Base-by-base conservation (phyloP, 371 early-diverging fungal species). In the Mucor sp. region DNA sequence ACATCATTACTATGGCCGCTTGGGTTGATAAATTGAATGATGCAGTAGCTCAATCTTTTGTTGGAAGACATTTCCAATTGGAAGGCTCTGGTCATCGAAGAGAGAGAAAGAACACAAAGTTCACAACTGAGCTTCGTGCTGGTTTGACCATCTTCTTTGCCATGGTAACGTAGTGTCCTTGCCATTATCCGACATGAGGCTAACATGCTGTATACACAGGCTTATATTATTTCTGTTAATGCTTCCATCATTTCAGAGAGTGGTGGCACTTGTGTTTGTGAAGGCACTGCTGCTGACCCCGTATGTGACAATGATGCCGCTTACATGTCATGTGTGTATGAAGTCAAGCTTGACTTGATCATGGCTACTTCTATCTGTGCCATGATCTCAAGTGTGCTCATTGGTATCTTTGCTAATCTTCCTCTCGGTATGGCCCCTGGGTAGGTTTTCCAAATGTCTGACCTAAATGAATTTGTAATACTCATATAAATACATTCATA, bases 381-480 rank as follows among this genome's bases (percentile, higher is more conserved):
- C 15, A 83, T 85, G 74, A 83, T 92, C 55, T 84, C 91, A 0
- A 86, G 84, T 62, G 69, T 91, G 6, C 71, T 89, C 41, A 88
- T 94, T 82, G 93, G 92, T 41, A 61, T 85, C 23, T 75, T 89
- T 65, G 89, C 93, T 23, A 93, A 94, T 66, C 80, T 92, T 64
- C 94, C 94, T 14, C 72, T 93, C 61, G 91, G 89, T 53, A 76
- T 94, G 67, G 92, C 93, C 0, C 92, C 93, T 33, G 92, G 91
- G 69, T 69, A 61, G 61, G 56, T 23, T 41, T 7, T 43, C n/a
- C n/a, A n/a, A n/a, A n/a, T 30, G 2, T 30, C 37, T 48, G 58
- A 5, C 15, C 28, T 25, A 25, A 4, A 50, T 25, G 21, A 50
- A 50, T 50, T 50, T 50, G 50, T 50, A 25, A 33, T 30, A 30